A percentile compares a stretch with the other conserved stretches of the same genome.
phyloP scores from a whole-genome alignment of 108 stramenopile genomes.

The Cyclotella kingstonii region DNA sequence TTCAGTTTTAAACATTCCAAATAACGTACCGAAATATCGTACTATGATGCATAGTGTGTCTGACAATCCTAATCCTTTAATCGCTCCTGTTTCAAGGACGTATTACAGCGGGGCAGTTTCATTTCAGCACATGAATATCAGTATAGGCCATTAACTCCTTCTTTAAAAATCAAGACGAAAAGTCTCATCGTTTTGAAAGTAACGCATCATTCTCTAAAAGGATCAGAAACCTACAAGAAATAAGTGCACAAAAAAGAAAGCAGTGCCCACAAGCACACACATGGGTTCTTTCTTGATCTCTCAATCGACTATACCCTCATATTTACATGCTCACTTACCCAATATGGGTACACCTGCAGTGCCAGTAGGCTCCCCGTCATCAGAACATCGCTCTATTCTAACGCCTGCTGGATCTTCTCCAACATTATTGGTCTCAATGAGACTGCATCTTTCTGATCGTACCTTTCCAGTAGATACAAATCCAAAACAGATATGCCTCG shows the following conservation, averaged over 20 bases:
- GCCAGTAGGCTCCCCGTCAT: slow-evolving; percentile 87
- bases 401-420: slow-evolving; percentile 10
- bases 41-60: slow-evolving; percentile 78
- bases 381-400: slow-evolving; percentile 64
- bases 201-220: too few relatives aligned
- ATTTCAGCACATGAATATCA: background rate
- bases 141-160: too few relatives aligned
- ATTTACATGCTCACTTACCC: background rate
- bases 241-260: background rate
- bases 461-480: too few relatives aligned
- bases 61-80: slow-evolving; percentile 65
- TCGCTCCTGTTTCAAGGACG: slow-evolving; percentile 36
- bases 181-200: background rate
- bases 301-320: too few relatives aligned
- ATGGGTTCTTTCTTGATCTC: too few relatives aligned
- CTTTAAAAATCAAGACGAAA: background rate
- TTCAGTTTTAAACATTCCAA: too few relatives aligned
- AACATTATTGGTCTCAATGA: slow-evolving; percentile 14
- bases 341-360: slow-evolving; percentile 49
- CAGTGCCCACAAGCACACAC: background rate
- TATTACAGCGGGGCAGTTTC: background rate
- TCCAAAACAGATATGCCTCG: slow-evolving; percentile 77
- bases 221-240: too few relatives aligned
- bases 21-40: slow-evolving; percentile 63
- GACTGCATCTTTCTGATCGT: too few relatives aligned